phyloP scores from a whole-genome alignment of 106 monocot genomes.

The Acorus gramineus region DNA sequence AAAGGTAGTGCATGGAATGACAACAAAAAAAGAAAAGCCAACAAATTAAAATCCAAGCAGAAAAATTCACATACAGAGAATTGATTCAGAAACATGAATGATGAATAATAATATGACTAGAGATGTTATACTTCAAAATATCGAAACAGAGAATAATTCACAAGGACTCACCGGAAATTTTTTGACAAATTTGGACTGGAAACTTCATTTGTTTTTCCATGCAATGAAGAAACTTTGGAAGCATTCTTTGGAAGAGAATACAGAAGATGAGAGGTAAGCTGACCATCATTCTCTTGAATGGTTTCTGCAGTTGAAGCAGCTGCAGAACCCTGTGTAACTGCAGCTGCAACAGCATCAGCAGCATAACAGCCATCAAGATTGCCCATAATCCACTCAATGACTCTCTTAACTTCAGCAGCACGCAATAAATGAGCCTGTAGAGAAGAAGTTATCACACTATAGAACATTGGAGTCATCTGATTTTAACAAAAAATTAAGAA shows the following conservation, averaged over 20 bases:
- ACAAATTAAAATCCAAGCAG: no score
- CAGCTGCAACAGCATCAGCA: slow-evolving; percentile 42
- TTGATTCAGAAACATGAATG: no score
- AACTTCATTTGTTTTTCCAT: slow-evolving; percentile 55
- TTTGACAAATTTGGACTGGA: slow-evolving; percentile 56
- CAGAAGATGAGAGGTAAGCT: slow-evolving; percentile 24
- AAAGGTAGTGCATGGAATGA: no score
- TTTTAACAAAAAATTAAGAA: no score
- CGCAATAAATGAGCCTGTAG: slow-evolving; percentile 76
- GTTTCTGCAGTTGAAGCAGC: slow-evolving; percentile 23
- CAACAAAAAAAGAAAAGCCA: no score
- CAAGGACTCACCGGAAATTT: slow-evolving; percentile 60
- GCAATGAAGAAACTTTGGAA: slow-evolving; percentile 29
- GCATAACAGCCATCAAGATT: slow-evolving; percentile 66
- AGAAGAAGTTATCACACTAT: slow-evolving; percentile 45
- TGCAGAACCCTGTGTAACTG: slow-evolving; percentile 23
- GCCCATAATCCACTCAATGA: slow-evolving; percentile 84
- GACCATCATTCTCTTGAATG: slow-evolving; percentile 35
- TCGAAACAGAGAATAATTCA: not conserved
- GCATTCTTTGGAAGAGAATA: slow-evolving; percentile 41
- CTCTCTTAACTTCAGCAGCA: slow-evolving; percentile 95
- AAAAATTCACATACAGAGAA: no score
- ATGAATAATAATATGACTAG: no score
- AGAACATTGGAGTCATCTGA: slow-evolving; percentile 12
- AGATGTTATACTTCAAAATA: no score